Evolutionary conservation across 1,284 basidiomycete species (phyloP).

Genomic region (Ustilago esculenta): DNA sequence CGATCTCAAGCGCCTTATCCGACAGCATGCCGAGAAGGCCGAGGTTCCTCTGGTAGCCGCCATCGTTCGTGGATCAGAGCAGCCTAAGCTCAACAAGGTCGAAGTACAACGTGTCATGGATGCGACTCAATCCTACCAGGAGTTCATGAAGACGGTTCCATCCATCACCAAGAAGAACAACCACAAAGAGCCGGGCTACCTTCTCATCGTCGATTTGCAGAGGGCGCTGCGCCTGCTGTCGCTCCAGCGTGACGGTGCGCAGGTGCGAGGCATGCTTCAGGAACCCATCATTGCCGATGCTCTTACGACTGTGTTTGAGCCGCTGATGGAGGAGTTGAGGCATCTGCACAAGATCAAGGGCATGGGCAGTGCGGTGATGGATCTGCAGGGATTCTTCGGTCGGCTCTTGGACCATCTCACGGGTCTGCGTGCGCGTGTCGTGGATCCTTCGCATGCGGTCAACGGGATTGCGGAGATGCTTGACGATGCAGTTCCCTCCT

Average conservation of each 20-base stretch:
- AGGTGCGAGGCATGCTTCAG: conserved; percentile 61
- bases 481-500: conserved; percentile 52
- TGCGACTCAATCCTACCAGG: conserved; percentile 55
- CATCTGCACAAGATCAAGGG: conserved; percentile 57
- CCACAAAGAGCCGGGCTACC: conserved; percentile 55
- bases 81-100: conserved; percentile 60
- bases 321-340: conserved; percentile 54
- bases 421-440: conserved; percentile 56
- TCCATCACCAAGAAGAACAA: conserved; percentile 50
- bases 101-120: conserved; percentile 62
- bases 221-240: conserved; percentile 57
- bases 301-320: conserved; percentile 54
- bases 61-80: conserved; percentile 61
- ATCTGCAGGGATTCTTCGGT: conserved; percentile 46
- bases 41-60: conserved; percentile 64
- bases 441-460: conserved; percentile 59
- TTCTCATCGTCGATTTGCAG: conserved; percentile 59
- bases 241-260: conserved; percentile 59
- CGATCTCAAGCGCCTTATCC: conserved; percentile 62
- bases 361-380: conserved; percentile 44
- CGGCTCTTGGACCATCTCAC: conserved; percentile 57
- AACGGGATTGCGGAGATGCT: conserved; percentile 59
- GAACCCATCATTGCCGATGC: conserved; percentile 55
- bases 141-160: conserved; percentile 54
- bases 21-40: conserved; percentile 55